Evolutionary conservation across 768 basidiomycete genomes (phyloP).

Genomic region (Hortiboletus flavorubellus): DNA sequence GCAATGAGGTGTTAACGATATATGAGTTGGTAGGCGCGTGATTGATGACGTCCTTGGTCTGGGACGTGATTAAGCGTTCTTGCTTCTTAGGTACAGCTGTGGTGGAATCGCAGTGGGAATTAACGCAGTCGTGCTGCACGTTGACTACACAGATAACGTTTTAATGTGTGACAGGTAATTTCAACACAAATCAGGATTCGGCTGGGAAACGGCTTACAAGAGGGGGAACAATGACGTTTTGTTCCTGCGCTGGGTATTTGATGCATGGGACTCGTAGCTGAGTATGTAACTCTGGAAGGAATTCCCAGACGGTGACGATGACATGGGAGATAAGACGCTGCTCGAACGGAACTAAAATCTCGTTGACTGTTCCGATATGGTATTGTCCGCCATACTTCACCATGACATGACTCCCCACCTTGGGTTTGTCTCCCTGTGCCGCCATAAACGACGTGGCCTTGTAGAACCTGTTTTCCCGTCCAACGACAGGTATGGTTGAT

Average conservation of each 20-base stretch:
- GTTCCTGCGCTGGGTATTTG: not conserved
- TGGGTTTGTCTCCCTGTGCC: not conserved
- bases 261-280: not conserved
- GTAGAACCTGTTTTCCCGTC: not conserved
- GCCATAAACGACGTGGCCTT: not conserved
- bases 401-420: not conserved
- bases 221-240: no score
- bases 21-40: not conserved
- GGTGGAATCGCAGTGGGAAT: not conserved
- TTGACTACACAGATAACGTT: not conserved
- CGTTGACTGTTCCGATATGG: not conserved
- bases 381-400: not conserved
- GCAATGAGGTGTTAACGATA: not conserved
- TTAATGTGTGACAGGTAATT: not conserved
- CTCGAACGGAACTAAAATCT: not conserved
- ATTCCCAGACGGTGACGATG: not conserved
- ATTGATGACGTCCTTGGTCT: not conserved
- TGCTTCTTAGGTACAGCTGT: not conserved
- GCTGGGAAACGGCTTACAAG: no score
- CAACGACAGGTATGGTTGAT: no score
- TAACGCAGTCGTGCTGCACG: not conserved
- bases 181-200: no score
- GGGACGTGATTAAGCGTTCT: not conserved
- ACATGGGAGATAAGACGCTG: not conserved
- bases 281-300: conserved; percentile 1